Conservation (phyloP, 2,329 filamentous ascomycete species). For the Orbilia brochopaga region DNA sequence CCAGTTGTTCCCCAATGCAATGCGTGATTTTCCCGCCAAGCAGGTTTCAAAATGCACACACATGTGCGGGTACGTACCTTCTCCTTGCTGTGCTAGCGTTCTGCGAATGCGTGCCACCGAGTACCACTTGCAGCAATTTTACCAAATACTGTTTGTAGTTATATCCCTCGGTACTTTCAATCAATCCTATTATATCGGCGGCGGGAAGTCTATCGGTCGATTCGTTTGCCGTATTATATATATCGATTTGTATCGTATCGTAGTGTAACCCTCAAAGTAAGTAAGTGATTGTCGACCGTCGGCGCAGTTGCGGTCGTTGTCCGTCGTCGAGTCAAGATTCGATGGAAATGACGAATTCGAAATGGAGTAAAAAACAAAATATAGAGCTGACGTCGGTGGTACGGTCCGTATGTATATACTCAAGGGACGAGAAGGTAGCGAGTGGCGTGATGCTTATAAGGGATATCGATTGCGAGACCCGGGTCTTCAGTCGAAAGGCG, state of each 20-base stretch:
- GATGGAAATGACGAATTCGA: no score
- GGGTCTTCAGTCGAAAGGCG: slow-evolving; percentile 3
- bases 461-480: slow-evolving; percentile 22
- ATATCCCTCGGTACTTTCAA: no score
- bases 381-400: not conserved
- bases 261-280: no score
- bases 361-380: no score
- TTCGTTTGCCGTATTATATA: no score
- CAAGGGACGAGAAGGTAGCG: not conserved
- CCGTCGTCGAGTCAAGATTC: no score
- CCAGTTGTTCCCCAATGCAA: slow-evolving; percentile 42
- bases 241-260: no score
- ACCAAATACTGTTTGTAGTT: no score
- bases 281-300: no score
- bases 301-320: no score
- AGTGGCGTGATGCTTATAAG: slow-evolving; percentile 9
- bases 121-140: not conserved
- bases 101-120: slow-evolving; percentile 41
- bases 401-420: not conserved
- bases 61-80: slow-evolving; percentile 48
- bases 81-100: slow-evolving; percentile 50
- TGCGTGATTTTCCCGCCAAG: slow-evolving; percentile 52
- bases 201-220: no score
- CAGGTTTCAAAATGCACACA: slow-evolving; percentile 49
- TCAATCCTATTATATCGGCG: not conserved